Base-by-base conservation (phyloP, 1,139 yeast species). In the Blastobotrys aristatus region DNA sequence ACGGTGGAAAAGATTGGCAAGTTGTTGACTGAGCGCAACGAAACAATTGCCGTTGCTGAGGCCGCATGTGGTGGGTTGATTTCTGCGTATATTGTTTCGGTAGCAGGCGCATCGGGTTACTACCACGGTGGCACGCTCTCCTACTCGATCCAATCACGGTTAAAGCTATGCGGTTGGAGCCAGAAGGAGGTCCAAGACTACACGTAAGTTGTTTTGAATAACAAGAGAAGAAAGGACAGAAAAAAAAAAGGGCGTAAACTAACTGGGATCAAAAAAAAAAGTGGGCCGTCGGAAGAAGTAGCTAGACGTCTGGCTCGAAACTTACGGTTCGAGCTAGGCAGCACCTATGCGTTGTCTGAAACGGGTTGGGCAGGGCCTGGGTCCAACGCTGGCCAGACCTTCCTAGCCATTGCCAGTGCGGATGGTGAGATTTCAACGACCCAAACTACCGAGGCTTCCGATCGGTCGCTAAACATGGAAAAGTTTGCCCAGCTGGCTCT, bases 1-100 rank as follows among this genome's bases (percentile, higher is more conserved):
- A 67, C 80, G 13, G 88, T 84, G 3, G 58, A 62, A 4, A 69
- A 72, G 58, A 84, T 86, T 38, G 82, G 94, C 0, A 64, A 63
- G 35, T 69, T 80, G 11, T 71, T 86, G 36, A 66, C 77, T 27
- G 61, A 65, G 13, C 69, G 80, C 20, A 67, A 73, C 5, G 81
- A 82, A 60, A 84, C 95, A 0, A 68, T 87, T 39, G 85, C 94
- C 0, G 82, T 85, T 2, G 80, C 90, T 3, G 96, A 87, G 61
- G 89, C 94, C 8, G 95, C 95, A 0, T 87, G 96, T 65, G 96
- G 96, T 8, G 96, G 96, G 0, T 72, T 87, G 26, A 69, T 87
- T 8, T 82, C 94, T 4, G 86, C 95, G 0, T 86, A 84, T 59
- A 64, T 87, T 34, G 88, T 87, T 7, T 76, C 92, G 0, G 80